phyloP scores from a whole-genome alignment of 1,139 yeast species.

The Suhomyces maxii region DNA sequence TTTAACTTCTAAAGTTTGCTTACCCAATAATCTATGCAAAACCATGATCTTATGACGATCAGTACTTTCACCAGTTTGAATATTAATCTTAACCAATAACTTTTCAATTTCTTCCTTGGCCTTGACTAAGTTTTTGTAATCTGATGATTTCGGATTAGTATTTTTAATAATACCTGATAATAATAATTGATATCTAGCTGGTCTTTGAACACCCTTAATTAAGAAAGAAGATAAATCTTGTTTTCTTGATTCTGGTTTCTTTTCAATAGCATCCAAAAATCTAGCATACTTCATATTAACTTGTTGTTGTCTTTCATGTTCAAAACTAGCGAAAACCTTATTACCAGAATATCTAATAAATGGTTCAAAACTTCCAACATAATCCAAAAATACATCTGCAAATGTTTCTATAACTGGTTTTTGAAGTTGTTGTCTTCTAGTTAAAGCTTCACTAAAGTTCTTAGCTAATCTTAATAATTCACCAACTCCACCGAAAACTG shows the following conservation, averaged over 20 bases:
- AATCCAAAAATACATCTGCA: conserved; percentile 85
- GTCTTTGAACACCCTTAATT: conserved; percentile 93
- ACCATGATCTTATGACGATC: conserved; percentile 90
- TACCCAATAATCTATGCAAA: conserved; percentile 76
- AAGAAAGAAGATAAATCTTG: conserved; percentile 90
- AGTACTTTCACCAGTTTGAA: conserved; percentile 91
- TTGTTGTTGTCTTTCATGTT: conserved; percentile 91
- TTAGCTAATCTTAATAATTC: conserved; percentile 85
- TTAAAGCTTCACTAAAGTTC: conserved; percentile 82
- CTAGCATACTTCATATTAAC: conserved; percentile 87
- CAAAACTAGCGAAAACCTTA: conserved; percentile 92
- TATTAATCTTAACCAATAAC: conserved; percentile 76
- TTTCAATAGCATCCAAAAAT: conserved; percentile 88
- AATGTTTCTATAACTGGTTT: conserved; percentile 79
- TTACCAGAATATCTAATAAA: conserved; percentile 94
- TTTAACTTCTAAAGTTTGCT: conserved; percentile 68
- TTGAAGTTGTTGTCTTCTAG: conserved; percentile 83
- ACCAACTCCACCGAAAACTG: conserved; percentile 87
- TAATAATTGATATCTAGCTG: conserved; percentile 89
- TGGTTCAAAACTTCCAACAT: conserved; percentile 85
- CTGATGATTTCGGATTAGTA: conserved; percentile 75
- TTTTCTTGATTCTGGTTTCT: conserved; percentile 85
- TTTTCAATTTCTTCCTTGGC: conserved; percentile 78
- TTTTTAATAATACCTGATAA: conserved; percentile 81
- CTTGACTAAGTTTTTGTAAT: conserved; percentile 64